Evolutionary conservation across 108 stramenopile genomes (phyloP), one percentile per base, ranked within the genome.

Genomic region (Bacterosira constricta): DNA sequence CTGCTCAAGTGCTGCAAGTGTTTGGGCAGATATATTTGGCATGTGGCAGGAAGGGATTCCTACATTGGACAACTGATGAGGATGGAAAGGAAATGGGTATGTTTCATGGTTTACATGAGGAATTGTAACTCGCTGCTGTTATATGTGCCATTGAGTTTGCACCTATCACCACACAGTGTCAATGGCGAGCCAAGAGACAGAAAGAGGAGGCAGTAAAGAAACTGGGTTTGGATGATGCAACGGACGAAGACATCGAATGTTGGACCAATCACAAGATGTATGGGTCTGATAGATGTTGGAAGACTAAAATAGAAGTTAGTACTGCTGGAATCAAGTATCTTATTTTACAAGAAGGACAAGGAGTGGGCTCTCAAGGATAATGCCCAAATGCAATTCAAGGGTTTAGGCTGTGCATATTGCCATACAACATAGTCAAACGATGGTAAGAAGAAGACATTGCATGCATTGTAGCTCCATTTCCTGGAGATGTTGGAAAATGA

Each of bases 11-110:
- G 11, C n/a, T n/a, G n/a, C 58, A 59, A 21, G 18, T 21, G 20
- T 59, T 34, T 59, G 58, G 58, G 6, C 30, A 27, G 58, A 59
- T 59, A 17, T 2, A 27, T 17, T 34, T 59, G 11, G 41, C 58
- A 42, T 29, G 30, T 32, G 20, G 30, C 4, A 11, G 37, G 21
- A 59, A 59, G 25, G 4, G 30, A 51, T 10, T 51, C 50, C 23
- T 23, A 6, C 2, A 51, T 25, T 23, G 21, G 20, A 10, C n/a
- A 1, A 1, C 1, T 25, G 21, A 51, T 23, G 10, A 20, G 23
- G 10, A 59, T 10, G 41, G 2, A 21, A n/a, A n/a, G n/a, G n/a
- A n/a, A n/a, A n/a, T n/a, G n/a, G 58, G 58, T 6, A 41, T 59
- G 20, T 59, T 59, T 10, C 30, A 59, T 21, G 11, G 30, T 10